These are phyloP conservation scores for Tricladium varicosporioides DNA, from an alignment of 2,329 filamentous ascomycete species.

Conservation along the genomic window DNA sequence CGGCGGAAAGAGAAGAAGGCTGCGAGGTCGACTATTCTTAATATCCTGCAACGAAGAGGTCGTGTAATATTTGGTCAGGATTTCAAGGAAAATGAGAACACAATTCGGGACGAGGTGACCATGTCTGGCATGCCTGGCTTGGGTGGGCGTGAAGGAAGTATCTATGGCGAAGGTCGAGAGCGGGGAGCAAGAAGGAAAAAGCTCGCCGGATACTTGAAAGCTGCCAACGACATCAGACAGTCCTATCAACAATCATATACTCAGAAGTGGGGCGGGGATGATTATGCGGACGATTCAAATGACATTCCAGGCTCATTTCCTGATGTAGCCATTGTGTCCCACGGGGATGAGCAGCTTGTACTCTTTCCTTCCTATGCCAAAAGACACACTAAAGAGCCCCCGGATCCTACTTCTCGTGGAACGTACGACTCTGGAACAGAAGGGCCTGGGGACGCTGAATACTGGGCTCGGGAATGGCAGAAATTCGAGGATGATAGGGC, in stretches of 20 bases:
- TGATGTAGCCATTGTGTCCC: slow-evolving; percentile 75
- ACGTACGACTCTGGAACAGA: slow-evolving; percentile 39
- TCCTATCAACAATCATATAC: slow-evolving; percentile 56
- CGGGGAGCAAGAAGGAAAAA: slow-evolving; percentile 74
- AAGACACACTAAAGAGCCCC: slow-evolving; percentile 32
- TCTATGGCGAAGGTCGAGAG: slow-evolving; percentile 44
- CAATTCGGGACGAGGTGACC: slow-evolving; percentile 26
- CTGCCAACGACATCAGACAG: slow-evolving; percentile 70
- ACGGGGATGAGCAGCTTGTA: slow-evolving; percentile 87
- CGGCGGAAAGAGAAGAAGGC: slow-evolving; percentile 46
- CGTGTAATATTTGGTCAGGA: slow-evolving; percentile 34
- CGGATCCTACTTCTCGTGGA: slow-evolving; percentile 35
- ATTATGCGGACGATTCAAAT: slow-evolving; percentile 41
- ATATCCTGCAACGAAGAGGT: slow-evolving; percentile 28
- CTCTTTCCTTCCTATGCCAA: slow-evolving; percentile 93
- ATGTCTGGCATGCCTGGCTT: slow-evolving; percentile 34
- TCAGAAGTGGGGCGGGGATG: slow-evolving; percentile 44
- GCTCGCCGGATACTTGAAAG: slow-evolving; percentile 70
- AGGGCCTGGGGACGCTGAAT: slow-evolving; percentile 62
- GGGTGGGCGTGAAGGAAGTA: slow-evolving; percentile 25
- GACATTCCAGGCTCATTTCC: slow-evolving; percentile 76
- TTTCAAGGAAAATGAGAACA: slow-evolving; percentile 37
- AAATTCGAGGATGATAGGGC: slow-evolving; percentile 78
- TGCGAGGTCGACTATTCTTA: slow-evolving; percentile 32
- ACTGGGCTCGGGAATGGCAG: slow-evolving; percentile 78